Conservation (phyloP, 2,329 filamentous ascomycete species). For the Penicillium olsonii region DNA sequence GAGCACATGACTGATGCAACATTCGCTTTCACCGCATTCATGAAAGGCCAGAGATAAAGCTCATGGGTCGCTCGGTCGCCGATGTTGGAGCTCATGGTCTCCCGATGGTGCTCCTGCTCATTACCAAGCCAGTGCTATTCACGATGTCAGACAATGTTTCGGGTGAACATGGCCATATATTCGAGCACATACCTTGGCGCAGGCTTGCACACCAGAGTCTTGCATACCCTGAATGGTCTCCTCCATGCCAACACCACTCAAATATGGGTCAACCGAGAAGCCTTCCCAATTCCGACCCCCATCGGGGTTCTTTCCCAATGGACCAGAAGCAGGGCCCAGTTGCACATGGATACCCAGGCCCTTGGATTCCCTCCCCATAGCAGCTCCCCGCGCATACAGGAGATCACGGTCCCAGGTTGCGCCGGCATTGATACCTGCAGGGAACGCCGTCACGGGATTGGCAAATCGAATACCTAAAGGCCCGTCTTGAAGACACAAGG, state of each 20-base stretch:
- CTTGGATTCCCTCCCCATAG: slow-evolving; percentile 55
- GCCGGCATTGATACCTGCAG: slow-evolving; percentile 45
- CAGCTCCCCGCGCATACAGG: slow-evolving; percentile 53
- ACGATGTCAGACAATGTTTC: slow-evolving; percentile 51
- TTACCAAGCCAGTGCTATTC: slow-evolving; percentile 63
- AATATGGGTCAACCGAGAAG: slow-evolving; percentile 46
- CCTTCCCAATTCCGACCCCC: slow-evolving; percentile 43
- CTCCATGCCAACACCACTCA: slow-evolving; percentile 46
- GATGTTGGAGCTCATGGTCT: slow-evolving; percentile 53
- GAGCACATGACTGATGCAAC: slow-evolving; percentile 56
- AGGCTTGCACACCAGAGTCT: slow-evolving; percentile 49
- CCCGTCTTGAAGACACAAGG: slow-evolving; percentile 35
- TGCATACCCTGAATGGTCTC: slow-evolving; percentile 57
- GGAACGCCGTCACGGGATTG: slow-evolving; percentile 46
- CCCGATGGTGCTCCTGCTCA: slow-evolving; percentile 60
- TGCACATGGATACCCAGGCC: slow-evolving; percentile 39
- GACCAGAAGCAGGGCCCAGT: slow-evolving; percentile 45
- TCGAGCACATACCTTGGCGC: slow-evolving; percentile 20
- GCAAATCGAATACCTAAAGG: slow-evolving; percentile 44
- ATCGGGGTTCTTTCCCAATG: slow-evolving; percentile 38
- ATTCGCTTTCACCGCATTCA: slow-evolving; percentile 68
- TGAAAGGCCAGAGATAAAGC: slow-evolving; percentile 77
- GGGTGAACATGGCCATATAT: too few relatives aligned
- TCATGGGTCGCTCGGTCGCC: slow-evolving; percentile 76
- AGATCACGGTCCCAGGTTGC: slow-evolving; percentile 57